Evolutionary conservation across 2,329 filamentous ascomycete genomes (phyloP).

Genomic region (Didymella arachidicola): DNA sequence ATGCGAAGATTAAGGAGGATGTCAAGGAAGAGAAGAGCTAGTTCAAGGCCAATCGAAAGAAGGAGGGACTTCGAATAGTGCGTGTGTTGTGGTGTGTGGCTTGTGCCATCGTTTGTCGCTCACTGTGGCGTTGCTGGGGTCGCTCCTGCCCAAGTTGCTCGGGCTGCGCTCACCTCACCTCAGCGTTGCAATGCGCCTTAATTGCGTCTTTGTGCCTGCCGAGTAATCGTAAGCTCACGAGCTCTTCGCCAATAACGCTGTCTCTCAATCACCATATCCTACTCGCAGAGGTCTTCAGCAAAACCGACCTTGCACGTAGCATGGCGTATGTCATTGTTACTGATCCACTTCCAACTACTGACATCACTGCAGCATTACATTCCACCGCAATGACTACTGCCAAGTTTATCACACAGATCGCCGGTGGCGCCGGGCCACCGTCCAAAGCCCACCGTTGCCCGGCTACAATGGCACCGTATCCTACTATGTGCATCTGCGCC

Average conservation of each 20-base stretch:
- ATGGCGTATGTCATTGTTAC: no score
- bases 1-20: slow-evolving; percentile 26
- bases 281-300: no score
- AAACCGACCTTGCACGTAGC: background rate
- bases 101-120: background rate
- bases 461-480: background rate
- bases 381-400: background rate
- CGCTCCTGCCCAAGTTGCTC: background rate
- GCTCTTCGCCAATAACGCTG: background rate
- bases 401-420: background rate
- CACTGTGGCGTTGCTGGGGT: background rate
- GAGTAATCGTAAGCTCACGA: no score
- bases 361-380: background rate
- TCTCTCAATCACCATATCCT: background rate
- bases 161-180: background rate
- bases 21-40: slow-evolving; percentile 28
- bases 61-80: background rate
- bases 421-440: background rate
- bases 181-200: background rate
- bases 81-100: background rate
- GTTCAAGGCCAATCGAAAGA: background rate
- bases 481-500: background rate
- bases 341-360: background rate
- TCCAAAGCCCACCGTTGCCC: background rate
- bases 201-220: background rate